Base-by-base conservation (phyloP, 345 rosid species). In the Leavenworthia alabamica region DNA sequence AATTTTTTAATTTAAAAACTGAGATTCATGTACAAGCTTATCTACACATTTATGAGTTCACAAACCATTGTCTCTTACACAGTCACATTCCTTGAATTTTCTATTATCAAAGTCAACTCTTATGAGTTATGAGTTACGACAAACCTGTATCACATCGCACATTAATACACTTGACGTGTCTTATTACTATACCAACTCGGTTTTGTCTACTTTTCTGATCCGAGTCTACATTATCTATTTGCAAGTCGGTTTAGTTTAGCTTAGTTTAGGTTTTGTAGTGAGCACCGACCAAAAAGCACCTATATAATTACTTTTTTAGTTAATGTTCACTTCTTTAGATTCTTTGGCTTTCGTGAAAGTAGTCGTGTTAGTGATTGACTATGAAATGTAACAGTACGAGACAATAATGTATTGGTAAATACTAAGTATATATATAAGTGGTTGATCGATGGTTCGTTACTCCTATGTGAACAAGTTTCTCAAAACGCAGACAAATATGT, bases 21-120 rank as follows among this genome's bases (percentile, higher is more conserved):
- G 17, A 47, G 42, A 28, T 28, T 36, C 48, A 39, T 27, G 33
- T 65, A 39, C 14, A 7, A 29, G 65, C 65, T 49, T 58, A 67
- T 67, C 72, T 39, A 61, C 51, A 57, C 59, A 67, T 58, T 67
- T 58, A 67, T 57, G 57, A 67, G 57, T 39, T 37, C 57, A 66
- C 29, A 33, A 36, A 66, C 28, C 12, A 22, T 12, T 56, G 22
- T n/a, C 7, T 46, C 40, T 46, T 3, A 23, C 24, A 23, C 24
- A 20, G 22, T 20, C 22, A 20, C 48, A 46, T 17, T 36, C 56
- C 22, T 62, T 50, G 19, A n/a, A n/a, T 26, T 27, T 35, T 9
- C 36, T n/a, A n/a, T 20, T n/a, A 19, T 9, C 32, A 47, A 50
- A 67, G 72, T 67, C 72, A 67, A 67, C 51, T 42, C 51, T 16